These are phyloP conservation scores for Saturnispora ahearnii DNA, from an alignment of 805 yeast genomes.

Conservation along the genomic window DNA sequence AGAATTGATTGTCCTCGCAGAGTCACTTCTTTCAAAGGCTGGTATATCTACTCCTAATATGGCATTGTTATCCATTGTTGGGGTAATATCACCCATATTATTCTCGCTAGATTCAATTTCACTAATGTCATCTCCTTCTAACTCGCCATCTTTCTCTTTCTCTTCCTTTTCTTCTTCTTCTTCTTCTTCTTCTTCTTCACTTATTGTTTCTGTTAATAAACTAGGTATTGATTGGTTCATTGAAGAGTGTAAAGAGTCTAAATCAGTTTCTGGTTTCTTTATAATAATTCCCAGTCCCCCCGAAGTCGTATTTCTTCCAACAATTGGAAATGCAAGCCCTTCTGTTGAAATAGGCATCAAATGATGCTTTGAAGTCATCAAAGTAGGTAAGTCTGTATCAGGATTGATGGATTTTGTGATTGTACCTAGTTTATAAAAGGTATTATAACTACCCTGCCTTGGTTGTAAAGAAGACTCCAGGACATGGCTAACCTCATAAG, in stretches of 20 bases:
- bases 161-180: constrained; percentile 4
- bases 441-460: neutral
- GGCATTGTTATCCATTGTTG: neutral
- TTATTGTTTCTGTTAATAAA: neutral
- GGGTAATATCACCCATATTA: neutral
- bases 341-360: neutral
- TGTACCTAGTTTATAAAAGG: neutral
- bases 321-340: neutral
- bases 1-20: constrained; percentile 2
- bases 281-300: neutral
- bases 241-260: neutral
- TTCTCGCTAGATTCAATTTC: neutral
- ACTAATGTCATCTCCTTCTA: neutral
- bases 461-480: neutral
- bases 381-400: neutral
- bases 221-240: neutral
- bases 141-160: neutral
- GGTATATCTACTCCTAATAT: neutral
- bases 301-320: neutral
- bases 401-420: neutral
- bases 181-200: constrained; percentile 4
- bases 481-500: neutral
- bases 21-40: neutral
- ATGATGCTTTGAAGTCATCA: neutral
- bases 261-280: neutral